Evolutionary conservation across 805 yeast species (phyloP).

Genomic region (Ogataea nitratoaversa): DNA sequence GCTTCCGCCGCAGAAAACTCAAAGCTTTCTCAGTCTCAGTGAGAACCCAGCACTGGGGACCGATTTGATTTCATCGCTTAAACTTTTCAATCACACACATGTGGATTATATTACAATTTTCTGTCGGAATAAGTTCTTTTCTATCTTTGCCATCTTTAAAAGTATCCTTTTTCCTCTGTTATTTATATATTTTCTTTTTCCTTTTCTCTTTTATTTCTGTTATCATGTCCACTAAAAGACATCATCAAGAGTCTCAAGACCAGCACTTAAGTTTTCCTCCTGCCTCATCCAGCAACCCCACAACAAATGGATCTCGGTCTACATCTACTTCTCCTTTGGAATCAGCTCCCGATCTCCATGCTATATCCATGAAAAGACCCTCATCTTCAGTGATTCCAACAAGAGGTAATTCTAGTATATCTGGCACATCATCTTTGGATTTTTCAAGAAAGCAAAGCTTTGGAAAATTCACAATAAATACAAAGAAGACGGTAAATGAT

Average conservation of each 20-base stretch:
- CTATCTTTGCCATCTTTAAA: no score
- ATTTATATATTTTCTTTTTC: no score
- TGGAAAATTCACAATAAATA: slow-evolving; percentile 16
- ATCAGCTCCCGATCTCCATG: not conserved
- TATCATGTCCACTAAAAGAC: not conserved
- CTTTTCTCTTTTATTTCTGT: no score
- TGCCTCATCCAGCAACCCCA: not conserved
- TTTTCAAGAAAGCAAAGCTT: slow-evolving; percentile 12
- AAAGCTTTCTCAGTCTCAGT: no score
- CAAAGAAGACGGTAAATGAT: slow-evolving; percentile 19
- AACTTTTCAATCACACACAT: no score
- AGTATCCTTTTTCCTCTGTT: no score
- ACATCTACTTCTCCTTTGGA: not conserved
- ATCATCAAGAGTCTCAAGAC: not conserved
- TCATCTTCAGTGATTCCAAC: no score
- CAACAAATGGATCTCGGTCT: not conserved
- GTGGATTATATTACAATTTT: no score
- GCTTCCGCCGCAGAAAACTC: no score
- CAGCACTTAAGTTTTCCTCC: not conserved
- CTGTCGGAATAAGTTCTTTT: no score
- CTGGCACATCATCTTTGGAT: not conserved
- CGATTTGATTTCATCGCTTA: no score
- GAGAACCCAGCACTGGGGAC: no score
- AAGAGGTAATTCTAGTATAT: not conserved
- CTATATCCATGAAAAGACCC: not conserved